Evolutionary conservation across 352 stramenopile species (phyloP), one percentile per base, ranked within the genome.

Genomic region (Peronospora farinosa): DNA sequence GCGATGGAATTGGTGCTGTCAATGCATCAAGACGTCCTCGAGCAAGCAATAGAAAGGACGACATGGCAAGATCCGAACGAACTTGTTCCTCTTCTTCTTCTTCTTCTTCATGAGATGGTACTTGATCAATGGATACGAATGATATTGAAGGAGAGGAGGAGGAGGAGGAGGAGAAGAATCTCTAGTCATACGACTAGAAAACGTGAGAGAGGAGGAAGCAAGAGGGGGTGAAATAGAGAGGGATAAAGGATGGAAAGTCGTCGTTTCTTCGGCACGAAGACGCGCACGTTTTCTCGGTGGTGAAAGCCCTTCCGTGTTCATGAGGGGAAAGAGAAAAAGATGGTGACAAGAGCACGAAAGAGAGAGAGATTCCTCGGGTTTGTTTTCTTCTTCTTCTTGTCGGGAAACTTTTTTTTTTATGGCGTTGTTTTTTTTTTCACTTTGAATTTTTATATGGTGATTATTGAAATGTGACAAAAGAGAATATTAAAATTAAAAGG

Each of bases 201-300:
- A 17, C 7, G 23, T 7, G 15, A 10, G 13, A 15, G 40, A n/a
- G 1, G 27, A n/a, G 1, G 27, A n/a, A 0, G 38, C 41, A 0
- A 36, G 5, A 9, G 27, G 27, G 5, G 27, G 27, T 1, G 27
- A 5, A 13, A 6, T 10, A 12, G 46, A 19, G 35, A 28, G 30
- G 47, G 23, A 27, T 4, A 7, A 38, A 5, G 46, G 9, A 13
- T 3, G 30, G 17, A 27, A 10, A 16, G 21, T 21, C 8, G 53
- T 42, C 37, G 59, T 54, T 50, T 65, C 57, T 52, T 72, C 47
- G 12, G 60, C 47, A 21, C 57, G 47, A 28, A 66, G 62, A 51
- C 60, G 64, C 49, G 59, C 63, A 40, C 64, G 64, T 35, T 73
- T 73, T 40, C 64, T 57, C 11, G 64, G 63, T n/a, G 64, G 64